phyloP scores from a whole-genome alignment of 495 filamentous ascomycete species.

The Lasiosphaeria ovina region DNA sequence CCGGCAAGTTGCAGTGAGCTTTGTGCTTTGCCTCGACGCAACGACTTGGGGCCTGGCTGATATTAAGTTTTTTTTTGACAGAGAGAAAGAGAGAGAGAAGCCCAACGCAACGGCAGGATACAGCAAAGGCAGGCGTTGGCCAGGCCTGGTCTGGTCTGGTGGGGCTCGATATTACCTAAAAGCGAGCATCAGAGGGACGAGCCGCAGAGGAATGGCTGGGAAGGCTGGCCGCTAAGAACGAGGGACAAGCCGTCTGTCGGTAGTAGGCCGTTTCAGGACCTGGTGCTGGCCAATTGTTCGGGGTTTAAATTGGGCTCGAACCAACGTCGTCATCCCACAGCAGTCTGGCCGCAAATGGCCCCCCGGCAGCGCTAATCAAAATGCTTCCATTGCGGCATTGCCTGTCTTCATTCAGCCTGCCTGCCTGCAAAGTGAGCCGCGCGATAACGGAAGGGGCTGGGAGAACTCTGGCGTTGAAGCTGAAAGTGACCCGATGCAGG shows the following conservation, averaged over 20 bases:
- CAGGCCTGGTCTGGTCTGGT: background rate
- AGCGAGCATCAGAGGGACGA: slow-evolving; percentile 4
- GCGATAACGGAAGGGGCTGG: too few species aligned
- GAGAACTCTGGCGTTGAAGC: too few species aligned
- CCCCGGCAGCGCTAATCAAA: background rate
- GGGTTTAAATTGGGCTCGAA: slow-evolving; percentile 31
- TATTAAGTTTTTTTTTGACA: background rate
- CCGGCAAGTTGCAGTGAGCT: background rate
- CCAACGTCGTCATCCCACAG: slow-evolving; percentile 51
- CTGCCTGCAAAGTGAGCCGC: too few species aligned
- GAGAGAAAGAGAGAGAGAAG: background rate
- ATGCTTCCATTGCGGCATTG: background rate
- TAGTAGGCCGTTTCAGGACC: slow-evolving; percentile 38
- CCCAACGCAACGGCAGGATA: background rate
- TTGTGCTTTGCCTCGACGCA: background rate
- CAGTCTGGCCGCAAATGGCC: background rate
- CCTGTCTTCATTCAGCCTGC: too few species aligned
- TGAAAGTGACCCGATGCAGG: too few species aligned
- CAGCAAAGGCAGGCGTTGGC: background rate
- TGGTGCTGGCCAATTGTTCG: slow-evolving; percentile 32
- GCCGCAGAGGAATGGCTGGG: slow-evolving; percentile 12
- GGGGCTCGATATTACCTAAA: background rate
- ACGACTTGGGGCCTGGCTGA: background rate
- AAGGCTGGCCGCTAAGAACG: slow-evolving; percentile 12
- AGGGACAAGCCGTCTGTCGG: background rate